Evolutionary conservation across 2,329 filamentous ascomycete genomes (phyloP), one percentile per base, ranked within the genome.

Genomic region (Myriosclerotinia duriaeana): DNA sequence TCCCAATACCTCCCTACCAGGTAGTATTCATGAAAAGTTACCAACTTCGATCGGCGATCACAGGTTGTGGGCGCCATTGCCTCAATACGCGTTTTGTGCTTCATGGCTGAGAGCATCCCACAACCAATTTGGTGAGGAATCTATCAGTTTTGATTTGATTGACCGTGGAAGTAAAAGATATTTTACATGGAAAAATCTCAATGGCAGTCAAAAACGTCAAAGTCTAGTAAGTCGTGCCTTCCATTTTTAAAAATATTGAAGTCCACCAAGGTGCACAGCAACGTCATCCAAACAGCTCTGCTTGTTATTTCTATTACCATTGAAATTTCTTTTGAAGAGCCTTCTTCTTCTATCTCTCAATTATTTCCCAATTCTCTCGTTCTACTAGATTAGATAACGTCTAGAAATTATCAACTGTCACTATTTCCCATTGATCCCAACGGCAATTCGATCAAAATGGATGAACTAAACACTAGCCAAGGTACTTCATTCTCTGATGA

Each of bases 121-220:
- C 56, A 60, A 48, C 46, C 38, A 1, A 26, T 11, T 15, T 26
- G 22, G 34, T 17, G 20, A 40, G 26, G 58, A 12, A 61, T 38
- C 46, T 61, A 20, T 61, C 58, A 61, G 8, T 61, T 61, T 60
- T 14, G 22, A 40, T 61, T 60, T 14, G 22, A 40, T 38, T 30
- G 15, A 38, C 14, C 3, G 8, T 38, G 14, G 20, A 50, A 38
- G 8, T 38, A 8, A 12, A 50, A 38, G 44, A 50, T 60, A 26
- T 60, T 20, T 38, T 15, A 42, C 14, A n/a, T 38, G 5, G 14
- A 12, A 38, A 9, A 12, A 50, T 38, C 34, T 26, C 58, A 30
- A 40, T 50, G 34, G 5, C 8, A n/a, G 50, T 9, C 34, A 12
- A 20, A 48, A 5, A 11, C 2, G 15, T 14, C 44, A 38, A 3